Evolutionary conservation across 495 filamentous ascomycete genomes (phyloP).

Genomic region (Cairneyella variabilis): DNA sequence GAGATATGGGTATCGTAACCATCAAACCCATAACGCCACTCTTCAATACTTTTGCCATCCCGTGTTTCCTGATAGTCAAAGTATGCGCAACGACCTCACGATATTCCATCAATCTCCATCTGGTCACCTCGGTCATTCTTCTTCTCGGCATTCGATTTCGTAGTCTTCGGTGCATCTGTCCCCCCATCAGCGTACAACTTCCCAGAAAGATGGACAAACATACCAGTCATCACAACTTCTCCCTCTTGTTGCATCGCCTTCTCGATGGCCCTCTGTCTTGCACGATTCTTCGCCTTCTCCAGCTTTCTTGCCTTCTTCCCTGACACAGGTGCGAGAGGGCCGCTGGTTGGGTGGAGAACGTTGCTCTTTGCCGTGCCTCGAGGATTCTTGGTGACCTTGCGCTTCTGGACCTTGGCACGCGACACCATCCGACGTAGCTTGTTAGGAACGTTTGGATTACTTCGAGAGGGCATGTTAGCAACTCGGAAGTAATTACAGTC

Average conservation of each 20-base stretch:
- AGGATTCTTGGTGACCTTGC: slow-evolving; percentile 24
- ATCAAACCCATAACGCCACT: too few species aligned
- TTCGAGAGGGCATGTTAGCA: slow-evolving; percentile 28
- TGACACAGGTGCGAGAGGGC: slow-evolving; percentile 22
- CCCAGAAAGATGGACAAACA: background rate
- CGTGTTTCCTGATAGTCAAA: too few species aligned
- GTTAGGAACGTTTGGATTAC: slow-evolving; percentile 28
- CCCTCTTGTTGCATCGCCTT: slow-evolving; percentile 25
- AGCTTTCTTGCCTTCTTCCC: slow-evolving; percentile 28
- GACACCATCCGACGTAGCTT: slow-evolving; percentile 22
- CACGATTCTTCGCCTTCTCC: slow-evolving; percentile 24
- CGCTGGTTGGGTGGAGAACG: slow-evolving; percentile 26
- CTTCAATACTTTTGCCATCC: too few species aligned
- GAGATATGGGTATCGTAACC: too few species aligned
- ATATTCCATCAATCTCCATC: slow-evolving; percentile 20
- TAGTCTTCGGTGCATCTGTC: slow-evolving; percentile 23
- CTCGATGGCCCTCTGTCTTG: slow-evolving; percentile 23
- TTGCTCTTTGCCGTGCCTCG: slow-evolving; percentile 19
- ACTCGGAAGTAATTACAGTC: too few species aligned
- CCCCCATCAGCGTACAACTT: background rate
- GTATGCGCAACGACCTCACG: too few species aligned
- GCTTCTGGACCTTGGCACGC: slow-evolving; percentile 24
- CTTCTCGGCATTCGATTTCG: slow-evolving; percentile 15
- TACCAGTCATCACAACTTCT: slow-evolving; percentile 28
- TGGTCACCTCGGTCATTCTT: slow-evolving; percentile 1